A percentile compares a stretch with the other conserved stretches of the same genome.
Evolutionary conservation across 2,329 filamentous ascomycete species (phyloP).

Genomic region (Penicillium sp.): DNA sequence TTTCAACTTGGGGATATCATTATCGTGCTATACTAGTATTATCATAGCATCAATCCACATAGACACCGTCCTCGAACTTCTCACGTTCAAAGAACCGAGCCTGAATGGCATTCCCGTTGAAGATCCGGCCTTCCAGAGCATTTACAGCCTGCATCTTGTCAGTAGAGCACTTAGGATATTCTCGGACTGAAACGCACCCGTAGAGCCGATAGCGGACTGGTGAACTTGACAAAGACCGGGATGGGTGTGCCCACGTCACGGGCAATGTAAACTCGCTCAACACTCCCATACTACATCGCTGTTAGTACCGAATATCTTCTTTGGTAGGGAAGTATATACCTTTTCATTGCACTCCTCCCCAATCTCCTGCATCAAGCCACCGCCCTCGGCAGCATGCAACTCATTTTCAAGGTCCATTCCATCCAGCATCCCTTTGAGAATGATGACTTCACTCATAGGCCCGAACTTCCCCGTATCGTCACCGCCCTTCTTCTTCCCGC

Average conservation of each 20-base stretch:
- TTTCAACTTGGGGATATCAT: neutral
- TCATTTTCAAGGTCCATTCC: conserved; percentile 79
- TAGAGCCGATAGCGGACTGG: conserved; percentile 76
- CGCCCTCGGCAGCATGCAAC: conserved; percentile 60
- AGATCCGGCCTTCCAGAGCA: conserved; percentile 80
- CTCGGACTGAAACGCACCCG: conserved; percentile 58
- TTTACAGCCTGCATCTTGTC: conserved; percentile 70
- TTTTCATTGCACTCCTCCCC: conserved; percentile 88
- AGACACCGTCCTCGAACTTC: conserved; percentile 71
- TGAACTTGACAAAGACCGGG: conserved; percentile 92
- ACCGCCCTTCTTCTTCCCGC: conserved; percentile 61
- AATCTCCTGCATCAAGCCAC: conserved; percentile 82
- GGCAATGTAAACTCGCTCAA: conserved; percentile 77
- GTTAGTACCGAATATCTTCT: neutral
- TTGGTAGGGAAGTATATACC: conserved; percentile 42
- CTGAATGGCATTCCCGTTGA: conserved; percentile 81
- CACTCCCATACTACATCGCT: conserved; percentile 66
- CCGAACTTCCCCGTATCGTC: conserved; percentile 61
- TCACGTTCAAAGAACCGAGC: conserved; percentile 80
- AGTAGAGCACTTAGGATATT: neutral
- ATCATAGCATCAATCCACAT: conserved; percentile 33
- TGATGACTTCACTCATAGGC: conserved; percentile 75
- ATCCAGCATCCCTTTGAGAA: conserved; percentile 80
- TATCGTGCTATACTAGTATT: neutral
- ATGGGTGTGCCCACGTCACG: conserved; percentile 52